Evolutionary conservation across 75 land plant species (phyloP), one percentile per base, ranked within the genome.

Genomic region (Ceratopteris richardii): DNA sequence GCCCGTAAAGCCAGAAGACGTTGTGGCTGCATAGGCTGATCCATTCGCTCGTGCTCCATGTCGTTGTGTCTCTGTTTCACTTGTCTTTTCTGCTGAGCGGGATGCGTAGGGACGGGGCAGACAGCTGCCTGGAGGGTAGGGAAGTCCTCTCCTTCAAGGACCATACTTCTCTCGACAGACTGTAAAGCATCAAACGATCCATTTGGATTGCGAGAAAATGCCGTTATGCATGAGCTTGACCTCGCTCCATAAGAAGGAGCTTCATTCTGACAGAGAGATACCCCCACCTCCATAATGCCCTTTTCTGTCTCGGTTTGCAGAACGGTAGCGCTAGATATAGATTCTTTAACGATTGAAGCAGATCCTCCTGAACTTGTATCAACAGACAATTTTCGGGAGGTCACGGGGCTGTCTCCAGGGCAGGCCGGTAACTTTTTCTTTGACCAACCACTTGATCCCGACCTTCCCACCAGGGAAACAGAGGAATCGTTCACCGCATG

Each of bases 71-170:
- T 77, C 40, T 79, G 80, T 23, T 67, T 54, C 2, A 70, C 13
- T 20, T 18, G 48, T 0, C 61, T 68, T 18, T 76, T 39, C 4
- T 58, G 61, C 40, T 60, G 44, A 31, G 90, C 78, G 9, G 77
- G 17, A 42, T 96, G 39, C 17, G n/a, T n/a, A n/a, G n/a, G n/a
- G n/a, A n/a, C n/a, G n/a, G n/a, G n/a, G n/a, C n/a, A n/a, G n/a
- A n/a, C n/a, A n/a, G n/a, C n/a, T n/a, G 96, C 90, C 18, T 66
- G 77, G 50, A 93, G 62, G 1, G 98, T 70, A 3, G 98, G 98
- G 54, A 93, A 93, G 63, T 93, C 98, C 53, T 93, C 98, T 27
- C 98, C 96, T 64, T 82, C 73, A 61, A 93, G 70, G 21, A 93
- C 78, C 4, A 74, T 72, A 24, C 76, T 72, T 66, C 79, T 82